Evolutionary conservation across 768 basidiomycete genomes (phyloP).

Genomic region (Tulasnella sp.): DNA sequence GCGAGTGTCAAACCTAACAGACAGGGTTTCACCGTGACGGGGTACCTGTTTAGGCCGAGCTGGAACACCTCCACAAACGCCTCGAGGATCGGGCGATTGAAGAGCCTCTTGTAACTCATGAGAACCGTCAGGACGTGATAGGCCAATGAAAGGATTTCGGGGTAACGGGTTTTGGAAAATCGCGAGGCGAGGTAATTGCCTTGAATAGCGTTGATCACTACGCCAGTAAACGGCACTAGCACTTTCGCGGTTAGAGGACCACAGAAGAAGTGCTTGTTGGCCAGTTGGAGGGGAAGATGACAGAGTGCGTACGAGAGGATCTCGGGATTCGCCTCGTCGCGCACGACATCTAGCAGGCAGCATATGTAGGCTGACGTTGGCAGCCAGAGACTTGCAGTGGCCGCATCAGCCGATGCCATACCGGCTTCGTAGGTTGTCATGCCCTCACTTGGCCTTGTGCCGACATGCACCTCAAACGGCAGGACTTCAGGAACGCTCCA

Average conservation of each 20-base stretch:
- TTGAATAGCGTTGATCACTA: constrained; percentile 55
- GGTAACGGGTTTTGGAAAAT: constrained; percentile 34
- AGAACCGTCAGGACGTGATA: constrained; percentile 82
- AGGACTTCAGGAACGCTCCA: constrained; percentile 63
- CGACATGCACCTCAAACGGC: constrained; percentile 52
- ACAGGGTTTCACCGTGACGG: constrained; percentile 36
- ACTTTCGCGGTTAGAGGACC: constrained; percentile 65
- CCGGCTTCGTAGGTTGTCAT: constrained; percentile 30
- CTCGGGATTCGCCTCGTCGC: constrained; percentile 80
- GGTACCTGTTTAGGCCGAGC: constrained; percentile 27
- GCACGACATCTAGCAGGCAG: constrained; percentile 51
- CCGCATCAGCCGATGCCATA: constrained; percentile 17
- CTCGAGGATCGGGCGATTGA: constrained; percentile 38
- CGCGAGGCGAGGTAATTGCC: constrained; percentile 35
- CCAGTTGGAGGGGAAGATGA: constrained; percentile 79
- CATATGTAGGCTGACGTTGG: constrained; percentile 65
- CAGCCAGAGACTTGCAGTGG: constrained; percentile 33
- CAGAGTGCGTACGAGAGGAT: constrained; percentile 83
- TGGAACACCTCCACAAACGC: constrained; percentile 31
- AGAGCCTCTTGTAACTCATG: constrained; percentile 73
- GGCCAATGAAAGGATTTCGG: constrained; percentile 79
- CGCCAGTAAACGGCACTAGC: constrained; percentile 49
- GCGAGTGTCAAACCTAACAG: constrained; percentile 80
- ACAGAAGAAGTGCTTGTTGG: constrained; percentile 95
- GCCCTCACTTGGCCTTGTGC: constrained; percentile 43